Conservation (phyloP, 1,284 basidiomycete species). For the Cryptococcus deneoformans region DNA sequence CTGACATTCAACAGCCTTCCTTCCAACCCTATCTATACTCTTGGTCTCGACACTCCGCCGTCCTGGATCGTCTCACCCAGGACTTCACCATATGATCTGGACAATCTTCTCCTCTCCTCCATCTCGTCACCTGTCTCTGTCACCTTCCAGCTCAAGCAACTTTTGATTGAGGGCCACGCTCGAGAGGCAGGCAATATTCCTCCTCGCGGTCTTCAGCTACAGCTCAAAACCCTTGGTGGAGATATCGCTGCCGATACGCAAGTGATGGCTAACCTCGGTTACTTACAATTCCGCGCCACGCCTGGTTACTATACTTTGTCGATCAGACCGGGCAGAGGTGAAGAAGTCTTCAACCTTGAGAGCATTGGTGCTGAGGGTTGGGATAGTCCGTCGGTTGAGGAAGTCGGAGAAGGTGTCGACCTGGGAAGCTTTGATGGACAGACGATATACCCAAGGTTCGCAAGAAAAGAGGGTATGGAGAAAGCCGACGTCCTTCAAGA, state of each 20-base stretch:
- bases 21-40: constrained; percentile 62
- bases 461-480: constrained; percentile 68
- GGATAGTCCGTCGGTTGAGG: constrained; percentile 65
- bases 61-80: constrained; percentile 91
- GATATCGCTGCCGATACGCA: constrained; percentile 71
- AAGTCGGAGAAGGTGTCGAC: constrained; percentile 64
- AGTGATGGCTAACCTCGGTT: constrained; percentile 93
- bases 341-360: constrained; percentile 75
- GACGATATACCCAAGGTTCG: constrained; percentile 79
- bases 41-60: constrained; percentile 82
- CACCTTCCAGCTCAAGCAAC: constrained; percentile 83
- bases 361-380: constrained; percentile 81
- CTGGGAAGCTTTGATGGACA: constrained; percentile 83
- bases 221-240: constrained; percentile 59
- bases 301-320: constrained; percentile 83
- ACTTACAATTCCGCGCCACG: constrained; percentile 90
- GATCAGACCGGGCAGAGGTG: constrained; percentile 76
- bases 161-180: constrained; percentile 92
- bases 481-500: constrained; percentile 70
- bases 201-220: constrained; percentile 80
- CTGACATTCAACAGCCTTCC: constrained; percentile 54
- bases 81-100: constrained; percentile 86
- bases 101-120: constrained; percentile 85
- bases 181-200: constrained; percentile 65
- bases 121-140: constrained; percentile 59